Conservation (phyloP, 176 grass and related monocot genomes). For the Triticum aestivum region DNA sequence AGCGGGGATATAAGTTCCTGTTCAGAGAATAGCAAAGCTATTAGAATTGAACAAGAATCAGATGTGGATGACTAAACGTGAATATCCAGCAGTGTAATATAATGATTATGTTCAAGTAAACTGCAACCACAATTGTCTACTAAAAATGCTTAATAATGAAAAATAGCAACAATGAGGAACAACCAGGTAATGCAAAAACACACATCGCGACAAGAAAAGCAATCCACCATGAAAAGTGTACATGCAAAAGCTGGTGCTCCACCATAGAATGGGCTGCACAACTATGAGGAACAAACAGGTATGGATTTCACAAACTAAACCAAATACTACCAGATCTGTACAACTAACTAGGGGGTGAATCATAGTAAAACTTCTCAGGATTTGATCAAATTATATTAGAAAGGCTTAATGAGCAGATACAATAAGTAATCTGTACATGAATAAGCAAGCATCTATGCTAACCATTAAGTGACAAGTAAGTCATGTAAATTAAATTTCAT, state of each 20-base stretch:
- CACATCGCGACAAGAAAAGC: background rate
- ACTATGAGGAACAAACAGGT: no score
- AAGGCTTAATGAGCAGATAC: no score
- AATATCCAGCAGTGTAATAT: no score
- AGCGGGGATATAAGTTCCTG: slow-evolving; percentile 8
- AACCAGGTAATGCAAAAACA: no score
- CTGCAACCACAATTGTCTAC: background rate
- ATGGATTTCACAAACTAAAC: background rate
- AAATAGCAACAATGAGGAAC: no score
- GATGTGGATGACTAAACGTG: no score
- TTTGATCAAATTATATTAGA: background rate
- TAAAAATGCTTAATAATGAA: background rate
- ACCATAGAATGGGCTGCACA: background rate
- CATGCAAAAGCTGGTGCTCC: no score
- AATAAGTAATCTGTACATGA: background rate
- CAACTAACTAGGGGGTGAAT: background rate
- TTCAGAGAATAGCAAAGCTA: background rate
- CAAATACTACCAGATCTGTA: background rate
- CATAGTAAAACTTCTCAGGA: background rate
- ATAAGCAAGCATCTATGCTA: no score
- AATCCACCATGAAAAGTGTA: background rate
- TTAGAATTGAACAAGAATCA: background rate
- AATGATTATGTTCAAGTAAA: background rate
- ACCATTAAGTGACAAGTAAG: no score
- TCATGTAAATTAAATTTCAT: no score